Percentiles rank a stretch among this genome's conserved stretches.
These are phyloP conservation scores for Saitozyma podzolica DNA, from an alignment of 768 basidiomycete genomes.

Conservation along the genomic window DNA sequence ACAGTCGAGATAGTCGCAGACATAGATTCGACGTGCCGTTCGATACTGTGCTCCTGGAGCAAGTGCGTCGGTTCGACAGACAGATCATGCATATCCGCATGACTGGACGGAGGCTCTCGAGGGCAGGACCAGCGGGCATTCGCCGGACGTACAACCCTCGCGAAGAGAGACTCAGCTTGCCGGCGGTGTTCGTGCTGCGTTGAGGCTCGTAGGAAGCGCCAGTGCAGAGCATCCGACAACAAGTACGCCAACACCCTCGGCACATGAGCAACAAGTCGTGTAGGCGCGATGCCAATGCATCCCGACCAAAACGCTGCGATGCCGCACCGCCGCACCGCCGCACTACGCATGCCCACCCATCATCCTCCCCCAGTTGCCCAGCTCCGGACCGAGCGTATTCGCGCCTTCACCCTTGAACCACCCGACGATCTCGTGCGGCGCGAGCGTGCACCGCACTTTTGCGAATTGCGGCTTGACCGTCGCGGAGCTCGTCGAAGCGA, in stretches of 20 bases:
- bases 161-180: not conserved
- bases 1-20: too few relatives aligned
- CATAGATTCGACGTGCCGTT: too few relatives aligned
- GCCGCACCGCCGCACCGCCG: not conserved
- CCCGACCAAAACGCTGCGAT: not conserved
- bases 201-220: too few relatives aligned
- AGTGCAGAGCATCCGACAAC: too few relatives aligned
- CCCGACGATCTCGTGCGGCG: slow-evolving; percentile 62
- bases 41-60: too few relatives aligned
- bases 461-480: slow-evolving; percentile 67
- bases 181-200: not conserved
- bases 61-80: too few relatives aligned
- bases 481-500: slow-evolving; percentile 57
- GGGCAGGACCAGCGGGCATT: too few relatives aligned
- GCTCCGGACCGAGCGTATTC: slow-evolving; percentile 44
- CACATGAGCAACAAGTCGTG: too few relatives aligned
- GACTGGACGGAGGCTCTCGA: too few relatives aligned
- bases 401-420: slow-evolving; percentile 49
- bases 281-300: too few relatives aligned
- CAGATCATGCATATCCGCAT: too few relatives aligned
- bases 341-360: slow-evolving; percentile 46
- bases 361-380: slow-evolving; percentile 50
- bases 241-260: too few relatives aligned
- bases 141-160: not conserved
- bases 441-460: slow-evolving; percentile 69